Percentiles rank a stretch among this genome's conserved stretches.
Conservation (phyloP, 768 basidiomycete species). For the Pilatotrama ljubarskyi region DNA sequence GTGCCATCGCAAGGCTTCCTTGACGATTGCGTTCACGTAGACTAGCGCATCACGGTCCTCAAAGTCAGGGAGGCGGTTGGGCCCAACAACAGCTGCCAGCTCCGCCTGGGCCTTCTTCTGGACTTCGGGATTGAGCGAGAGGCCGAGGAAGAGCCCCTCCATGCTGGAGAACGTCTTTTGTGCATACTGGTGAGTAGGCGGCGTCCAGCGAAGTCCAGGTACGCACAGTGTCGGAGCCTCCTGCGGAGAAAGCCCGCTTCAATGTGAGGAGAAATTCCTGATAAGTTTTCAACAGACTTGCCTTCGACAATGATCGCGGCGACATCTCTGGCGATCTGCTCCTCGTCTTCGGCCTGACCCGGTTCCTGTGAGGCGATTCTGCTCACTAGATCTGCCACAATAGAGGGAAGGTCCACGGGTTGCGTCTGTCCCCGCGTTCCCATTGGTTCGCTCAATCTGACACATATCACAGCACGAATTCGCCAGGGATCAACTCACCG, state of each 20-base stretch:
- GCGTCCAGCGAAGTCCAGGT: not conserved
- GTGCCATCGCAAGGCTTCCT: slow-evolving; percentile 18
- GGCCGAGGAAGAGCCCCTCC: slow-evolving; percentile 5
- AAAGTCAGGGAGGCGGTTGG: slow-evolving; percentile 5
- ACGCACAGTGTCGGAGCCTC: slow-evolving; percentile 8
- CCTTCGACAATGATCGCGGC: not conserved
- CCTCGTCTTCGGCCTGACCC: not conserved
- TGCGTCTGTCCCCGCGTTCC: no score
- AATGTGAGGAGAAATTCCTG: not conserved
- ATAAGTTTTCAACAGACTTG: no score
- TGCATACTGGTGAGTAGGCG: no score
- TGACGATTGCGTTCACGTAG: slow-evolving; percentile 13
- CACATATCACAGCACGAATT: no score
- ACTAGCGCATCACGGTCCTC: slow-evolving; percentile 5
- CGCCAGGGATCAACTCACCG: no score
- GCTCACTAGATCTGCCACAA: not conserved
- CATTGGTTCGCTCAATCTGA: no score
- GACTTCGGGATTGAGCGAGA: slow-evolving; percentile 4
- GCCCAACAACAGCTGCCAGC: slow-evolving; percentile 11
- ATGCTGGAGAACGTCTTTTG: slow-evolving; percentile 4
- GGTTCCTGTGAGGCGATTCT: no score
- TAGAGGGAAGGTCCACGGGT: not conserved
- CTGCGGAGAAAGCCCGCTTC: not conserved
- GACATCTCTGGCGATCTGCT: not conserved
- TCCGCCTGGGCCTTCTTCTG: slow-evolving; percentile 11